phyloP scores from a whole-genome alignment of 306 rosid species.

The cucumber (Cucumis sativus) region Cucumber_9930_V3 NC_026659.2:28852001-28852500 shows the following conservation, averaged over 20 bases:
- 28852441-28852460: neutral
- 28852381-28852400: neutral
- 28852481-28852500: neutral
- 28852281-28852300: slow-evolving; percentile 26
- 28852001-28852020: neutral
- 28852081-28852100: neutral
- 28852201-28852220: slow-evolving; percentile 2
- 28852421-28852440: neutral
- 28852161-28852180: neutral
- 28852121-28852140: neutral
- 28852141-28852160: neutral
- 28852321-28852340: neutral
- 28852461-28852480: neutral
- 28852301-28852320: slow-evolving; percentile 35
- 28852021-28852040: slow-evolving; percentile 1
- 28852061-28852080: slow-evolving; percentile 10
- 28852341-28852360: neutral
- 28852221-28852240: slow-evolving; percentile 20
- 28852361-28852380: neutral
- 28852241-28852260: slow-evolving; percentile 20
- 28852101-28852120: neutral
- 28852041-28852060: slow-evolving; percentile 2
- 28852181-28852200: neutral
- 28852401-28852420: neutral
- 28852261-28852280: slow-evolving; percentile 39